Evolutionary conservation across 441 rosid genomes (phyloP).

Genomic region (Syzygium syzygioides): DNA sequence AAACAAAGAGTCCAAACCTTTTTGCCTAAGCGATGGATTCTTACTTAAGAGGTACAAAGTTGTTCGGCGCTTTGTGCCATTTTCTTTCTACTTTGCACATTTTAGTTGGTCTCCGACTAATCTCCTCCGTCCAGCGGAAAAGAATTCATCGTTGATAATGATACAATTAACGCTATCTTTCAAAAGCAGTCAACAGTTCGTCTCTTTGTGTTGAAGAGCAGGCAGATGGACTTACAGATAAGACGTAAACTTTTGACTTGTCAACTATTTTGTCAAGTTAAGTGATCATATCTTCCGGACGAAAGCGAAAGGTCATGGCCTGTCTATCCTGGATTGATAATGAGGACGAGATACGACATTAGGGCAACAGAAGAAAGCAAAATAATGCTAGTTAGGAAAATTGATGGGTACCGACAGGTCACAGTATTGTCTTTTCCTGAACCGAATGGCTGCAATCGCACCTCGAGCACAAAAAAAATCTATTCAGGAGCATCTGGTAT

Average conservation of each 20-base stretch:
- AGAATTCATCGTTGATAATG: background rate
- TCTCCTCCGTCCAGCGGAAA: background rate
- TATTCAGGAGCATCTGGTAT: background rate
- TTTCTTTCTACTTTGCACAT: background rate
- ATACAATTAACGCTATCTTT: background rate
- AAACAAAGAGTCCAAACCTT: background rate
- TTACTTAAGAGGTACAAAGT: background rate
- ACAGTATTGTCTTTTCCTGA: background rate
- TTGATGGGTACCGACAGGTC: background rate
- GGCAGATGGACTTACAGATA: too few relatives aligned
- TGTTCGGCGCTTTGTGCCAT: background rate
- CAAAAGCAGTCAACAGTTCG: background rate
- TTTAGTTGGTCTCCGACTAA: background rate
- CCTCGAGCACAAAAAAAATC: background rate
- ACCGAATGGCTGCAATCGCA: fast-evolving
- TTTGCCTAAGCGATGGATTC: background rate
- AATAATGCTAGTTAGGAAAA: background rate
- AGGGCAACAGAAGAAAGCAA: background rate
- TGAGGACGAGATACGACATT: background rate
- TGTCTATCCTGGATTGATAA: background rate
- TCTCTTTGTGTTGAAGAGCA: background rate
- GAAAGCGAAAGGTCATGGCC: background rate
- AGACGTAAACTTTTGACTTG: background rate
- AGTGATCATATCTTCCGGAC: background rate
- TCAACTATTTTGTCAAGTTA: background rate